Base-by-base conservation (phyloP, 2,329 filamentous ascomycete genomes). In the Sporothrix protearum region DNA sequence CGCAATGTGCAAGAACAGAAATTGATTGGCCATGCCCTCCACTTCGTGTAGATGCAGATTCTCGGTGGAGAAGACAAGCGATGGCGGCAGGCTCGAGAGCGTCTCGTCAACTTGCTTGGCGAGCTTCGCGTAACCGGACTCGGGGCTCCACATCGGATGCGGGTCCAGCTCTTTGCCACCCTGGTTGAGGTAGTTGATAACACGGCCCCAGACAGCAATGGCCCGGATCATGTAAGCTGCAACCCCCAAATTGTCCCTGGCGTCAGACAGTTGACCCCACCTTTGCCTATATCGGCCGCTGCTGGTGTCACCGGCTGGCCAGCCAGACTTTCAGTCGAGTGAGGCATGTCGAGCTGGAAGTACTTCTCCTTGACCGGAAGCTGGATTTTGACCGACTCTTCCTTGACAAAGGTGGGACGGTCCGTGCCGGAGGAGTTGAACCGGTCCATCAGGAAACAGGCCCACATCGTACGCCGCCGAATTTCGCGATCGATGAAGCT, bases 381-480 rank as follows among this genome's bases (percentile, higher is more conserved):
- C 74, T 96, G 95, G 19, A 97, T 93, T 75, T 93, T 91, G 73
- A 98, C 87, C 71, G 92, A 93, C 75, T 96, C 92, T 79, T 97
- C 94, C 75, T 92, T 91, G 70, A 97, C 91, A 76, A 97, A 97
- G 69, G 93, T 92, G 25, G 96, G 96, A 49, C 95, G 87, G 77
- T 97, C 94, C 2, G 93, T 96, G 1, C 96, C 95, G 0, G 94
- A 97, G 0, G 95, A 97, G 80, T 96, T 97, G 83, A 97, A 97
- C 0, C 95, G 89, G 79, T 99, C 96, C 94, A 98, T 97, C 71
- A 97, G 81, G 77, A 97, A 97, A 78, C 95, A 98, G 14, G 94
- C 92, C 96, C 96, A 99, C 95, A 99, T 98, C 2, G 94, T 96
- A 71, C 96, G 88, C 75, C 96, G 85, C 73, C 96, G 88, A 70